Conservation (phyloP, 2,329 filamentous ascomycete species). For the Xylariaceae sp. region DNA sequence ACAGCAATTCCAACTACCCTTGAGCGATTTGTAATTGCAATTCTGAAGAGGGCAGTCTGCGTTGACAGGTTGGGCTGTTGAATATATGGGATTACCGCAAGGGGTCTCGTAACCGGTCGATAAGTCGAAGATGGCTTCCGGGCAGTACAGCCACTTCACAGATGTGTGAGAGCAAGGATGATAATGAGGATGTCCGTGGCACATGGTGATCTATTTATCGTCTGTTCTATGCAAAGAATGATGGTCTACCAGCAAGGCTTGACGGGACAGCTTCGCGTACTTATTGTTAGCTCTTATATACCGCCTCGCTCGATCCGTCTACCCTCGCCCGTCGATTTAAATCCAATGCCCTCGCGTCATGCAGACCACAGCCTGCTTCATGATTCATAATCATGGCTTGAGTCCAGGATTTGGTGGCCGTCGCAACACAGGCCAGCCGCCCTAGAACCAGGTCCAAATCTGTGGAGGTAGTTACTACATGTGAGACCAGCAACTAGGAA, state of each 20-base stretch:
- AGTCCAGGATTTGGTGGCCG: conserved; percentile 11
- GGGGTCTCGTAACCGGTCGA: conserved; percentile 47
- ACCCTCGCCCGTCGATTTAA: too few species aligned
- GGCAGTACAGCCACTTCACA: conserved; percentile 53
- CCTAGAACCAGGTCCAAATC: conserved; percentile 17
- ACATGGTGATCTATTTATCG: conserved; percentile 38
- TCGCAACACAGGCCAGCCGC: conserved; percentile 17
- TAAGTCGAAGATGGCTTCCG: conserved; percentile 45
- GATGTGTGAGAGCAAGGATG: conserved; percentile 53
- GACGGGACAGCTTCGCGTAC: too few species aligned
- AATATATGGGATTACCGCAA: conserved; percentile 47
- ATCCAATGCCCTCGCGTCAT: too few species aligned
- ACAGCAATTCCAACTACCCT: conserved; percentile 53
- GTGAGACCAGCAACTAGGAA: conserved; percentile 12
- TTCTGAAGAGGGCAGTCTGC: conserved; percentile 46
- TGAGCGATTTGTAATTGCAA: conserved; percentile 48
- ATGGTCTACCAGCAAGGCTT: too few species aligned
- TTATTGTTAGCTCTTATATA: conserved; percentile 12
- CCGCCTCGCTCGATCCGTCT: too few species aligned
- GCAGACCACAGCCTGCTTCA: conserved; percentile 20
- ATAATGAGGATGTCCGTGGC: conserved; percentile 50
- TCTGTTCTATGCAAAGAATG: conserved; percentile 1
- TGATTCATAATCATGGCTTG: conserved; percentile 21
- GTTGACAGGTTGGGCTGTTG: conserved; percentile 40
- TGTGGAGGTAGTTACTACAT: conserved; percentile 14